phyloP scores from a whole-genome alignment of 306 rosid genomes.

The Vicia villosa region DNA sequence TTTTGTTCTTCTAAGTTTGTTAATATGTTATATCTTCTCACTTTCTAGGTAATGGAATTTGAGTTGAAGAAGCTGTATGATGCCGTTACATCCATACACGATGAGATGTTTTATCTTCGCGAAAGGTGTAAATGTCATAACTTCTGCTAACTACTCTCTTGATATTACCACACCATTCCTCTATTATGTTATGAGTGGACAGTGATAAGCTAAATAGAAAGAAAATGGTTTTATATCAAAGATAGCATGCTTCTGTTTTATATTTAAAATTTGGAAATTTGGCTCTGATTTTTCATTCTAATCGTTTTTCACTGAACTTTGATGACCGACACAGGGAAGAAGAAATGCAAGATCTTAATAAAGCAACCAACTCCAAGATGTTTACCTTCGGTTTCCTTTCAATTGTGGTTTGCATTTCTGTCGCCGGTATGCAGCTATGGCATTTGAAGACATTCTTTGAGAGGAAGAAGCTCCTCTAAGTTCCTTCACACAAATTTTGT shows the following conservation, averaged over 20 bases:
- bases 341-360: constrained; percentile 84
- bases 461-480: constrained; percentile 86
- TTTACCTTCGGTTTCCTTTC: constrained; percentile 78
- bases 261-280: constrained; percentile 3
- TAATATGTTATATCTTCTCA: constrained; percentile 27
- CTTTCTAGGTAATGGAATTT: constrained; percentile 74
- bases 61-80: constrained; percentile 81
- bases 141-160: constrained; percentile 2
- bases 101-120: constrained; percentile 96
- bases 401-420: constrained; percentile 75
- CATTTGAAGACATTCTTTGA: constrained; percentile 91
- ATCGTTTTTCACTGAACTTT: constrained; percentile 24
- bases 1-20: constrained; percentile 15
- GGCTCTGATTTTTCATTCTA: constrained; percentile 27
- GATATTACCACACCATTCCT: constrained; percentile 12
- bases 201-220: not conserved
- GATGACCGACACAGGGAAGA: constrained; percentile 64
- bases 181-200: not conserved
- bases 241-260: not conserved
- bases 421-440: constrained; percentile 88
- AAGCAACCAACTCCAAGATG: constrained; percentile 74
- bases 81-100: constrained; percentile 71
- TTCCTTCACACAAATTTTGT: constrained; percentile 9
- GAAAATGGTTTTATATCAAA: not conserved
- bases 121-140: constrained; percentile 63